phyloP scores from a whole-genome alignment of 73 alveolate species.

The Paramecium octaurelia region DNA sequence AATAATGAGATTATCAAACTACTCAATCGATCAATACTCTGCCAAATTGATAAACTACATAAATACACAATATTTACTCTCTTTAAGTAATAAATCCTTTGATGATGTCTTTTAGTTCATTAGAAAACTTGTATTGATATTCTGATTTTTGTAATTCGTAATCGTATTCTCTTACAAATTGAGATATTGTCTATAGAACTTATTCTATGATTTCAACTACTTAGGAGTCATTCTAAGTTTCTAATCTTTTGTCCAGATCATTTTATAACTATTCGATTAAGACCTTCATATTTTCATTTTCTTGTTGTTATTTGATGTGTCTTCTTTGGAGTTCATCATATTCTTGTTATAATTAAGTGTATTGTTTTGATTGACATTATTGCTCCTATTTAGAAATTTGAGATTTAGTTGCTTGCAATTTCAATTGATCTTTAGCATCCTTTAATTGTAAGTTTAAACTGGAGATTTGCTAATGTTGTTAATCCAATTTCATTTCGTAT shows the following conservation, averaged over 20 bases:
- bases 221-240: not conserved
- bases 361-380: not conserved
- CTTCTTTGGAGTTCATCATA: not conserved
- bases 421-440: not conserved
- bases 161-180: slow-evolving; percentile 38
- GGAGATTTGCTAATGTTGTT: not conserved
- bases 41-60: slow-evolving; percentile 11
- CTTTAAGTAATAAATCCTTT: not conserved
- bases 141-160: not conserved
- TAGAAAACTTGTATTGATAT: not conserved
- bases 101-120: not conserved
- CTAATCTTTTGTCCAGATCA: not conserved
- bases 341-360: not conserved
- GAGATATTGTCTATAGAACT: not conserved
- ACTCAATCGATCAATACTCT: not conserved
- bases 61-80: not conserved
- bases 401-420: not conserved
- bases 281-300: not conserved
- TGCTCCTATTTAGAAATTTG: not conserved
- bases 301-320: not conserved
- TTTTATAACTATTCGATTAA: not conserved
- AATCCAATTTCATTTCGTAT: not conserved
- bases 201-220: not conserved
- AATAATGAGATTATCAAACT: slow-evolving; percentile 6
- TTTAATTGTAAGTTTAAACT: not conserved